A percentile compares a stretch with the other conserved stretches of the same genome.
Evolutionary conservation across 108 stramenopile genomes (phyloP).

Genomic region (Aureococcus anophagefferens): DNA sequence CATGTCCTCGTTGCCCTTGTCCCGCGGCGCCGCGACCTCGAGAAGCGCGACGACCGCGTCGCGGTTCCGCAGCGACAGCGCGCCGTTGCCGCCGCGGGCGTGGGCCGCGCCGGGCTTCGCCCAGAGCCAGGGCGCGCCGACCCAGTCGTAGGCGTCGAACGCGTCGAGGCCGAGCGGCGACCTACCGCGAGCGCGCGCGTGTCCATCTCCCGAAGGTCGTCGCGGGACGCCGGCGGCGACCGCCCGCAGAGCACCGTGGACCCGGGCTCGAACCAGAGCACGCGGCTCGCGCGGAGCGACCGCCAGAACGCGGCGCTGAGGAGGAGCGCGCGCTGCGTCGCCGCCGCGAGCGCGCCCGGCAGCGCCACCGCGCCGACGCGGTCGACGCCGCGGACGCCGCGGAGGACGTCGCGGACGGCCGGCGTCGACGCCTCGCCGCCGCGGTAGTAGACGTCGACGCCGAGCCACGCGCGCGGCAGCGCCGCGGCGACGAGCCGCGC

Average conservation of each 20-base stretch:
- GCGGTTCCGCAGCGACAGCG: not conserved
- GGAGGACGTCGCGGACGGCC: too few species aligned
- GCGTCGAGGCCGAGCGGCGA: too few species aligned
- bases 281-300: not conserved
- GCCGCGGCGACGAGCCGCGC: too few species aligned
- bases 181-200: too few species aligned
- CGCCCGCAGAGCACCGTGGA: not conserved
- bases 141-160: not conserved
- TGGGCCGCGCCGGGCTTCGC: not conserved
- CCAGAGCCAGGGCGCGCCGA: not conserved
- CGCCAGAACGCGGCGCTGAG: not conserved
- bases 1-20: not conserved
- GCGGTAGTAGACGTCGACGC: too few species aligned
- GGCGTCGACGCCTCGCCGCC: too few species aligned
- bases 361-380: not conserved
- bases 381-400: too few species aligned
- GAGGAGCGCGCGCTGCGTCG: not conserved
- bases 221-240: not conserved
- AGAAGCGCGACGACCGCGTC: not conserved
- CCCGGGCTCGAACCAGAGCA: not conserved
- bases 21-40: not conserved
- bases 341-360: not conserved
- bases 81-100: not conserved
- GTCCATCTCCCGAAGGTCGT: too few species aligned
- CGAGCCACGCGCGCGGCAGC: too few species aligned